Evolutionary conservation across 1,284 basidiomycete genomes (phyloP).

Genomic region (Trichosporon sp.): DNA sequence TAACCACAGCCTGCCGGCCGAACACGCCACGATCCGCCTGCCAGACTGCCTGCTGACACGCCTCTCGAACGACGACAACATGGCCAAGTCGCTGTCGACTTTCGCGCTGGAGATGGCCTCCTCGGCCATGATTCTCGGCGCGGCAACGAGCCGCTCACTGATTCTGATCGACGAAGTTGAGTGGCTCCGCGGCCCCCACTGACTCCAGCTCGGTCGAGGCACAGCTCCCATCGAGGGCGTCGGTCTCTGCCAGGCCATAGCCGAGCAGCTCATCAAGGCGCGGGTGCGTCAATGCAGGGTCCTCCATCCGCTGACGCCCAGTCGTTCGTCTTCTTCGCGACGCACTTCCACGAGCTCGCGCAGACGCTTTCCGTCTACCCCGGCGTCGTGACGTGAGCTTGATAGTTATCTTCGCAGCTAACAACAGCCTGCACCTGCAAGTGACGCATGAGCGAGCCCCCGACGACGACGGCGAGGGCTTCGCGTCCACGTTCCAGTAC

Average conservation of each 20-base stretch:
- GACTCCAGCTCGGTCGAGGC: slow-evolving; percentile 55
- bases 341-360: slow-evolving; percentile 55
- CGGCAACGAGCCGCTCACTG: slow-evolving; percentile 68
- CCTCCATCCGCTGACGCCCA: slow-evolving; percentile 39
- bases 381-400: slow-evolving; percentile 30
- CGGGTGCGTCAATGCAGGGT: slow-evolving; percentile 55
- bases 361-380: slow-evolving; percentile 34
- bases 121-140: slow-evolving; percentile 76
- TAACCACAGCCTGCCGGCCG: slow-evolving; percentile 64
- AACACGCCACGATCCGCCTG: slow-evolving; percentile 78
- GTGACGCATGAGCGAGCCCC: slow-evolving; percentile 48
- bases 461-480: slow-evolving; percentile 41
- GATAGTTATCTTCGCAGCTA: neutral
- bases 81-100: slow-evolving; percentile 81
- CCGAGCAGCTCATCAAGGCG: slow-evolving; percentile 70
- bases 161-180: slow-evolving; percentile 84
- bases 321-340: slow-evolving; percentile 84
- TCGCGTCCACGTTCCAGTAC: slow-evolving; percentile 72
- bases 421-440: slow-evolving; percentile 69
- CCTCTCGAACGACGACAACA: slow-evolving; percentile 72
- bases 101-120: slow-evolving; percentile 90
- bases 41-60: slow-evolving; percentile 79
- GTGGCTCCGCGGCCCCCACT: slow-evolving; percentile 16
- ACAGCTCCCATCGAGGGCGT: slow-evolving; percentile 81
- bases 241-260: slow-evolving; percentile 87